phyloP scores from a whole-genome alignment of 2,329 filamentous ascomycete species.

The Hawksworthiomyces lignivorus region DNA sequence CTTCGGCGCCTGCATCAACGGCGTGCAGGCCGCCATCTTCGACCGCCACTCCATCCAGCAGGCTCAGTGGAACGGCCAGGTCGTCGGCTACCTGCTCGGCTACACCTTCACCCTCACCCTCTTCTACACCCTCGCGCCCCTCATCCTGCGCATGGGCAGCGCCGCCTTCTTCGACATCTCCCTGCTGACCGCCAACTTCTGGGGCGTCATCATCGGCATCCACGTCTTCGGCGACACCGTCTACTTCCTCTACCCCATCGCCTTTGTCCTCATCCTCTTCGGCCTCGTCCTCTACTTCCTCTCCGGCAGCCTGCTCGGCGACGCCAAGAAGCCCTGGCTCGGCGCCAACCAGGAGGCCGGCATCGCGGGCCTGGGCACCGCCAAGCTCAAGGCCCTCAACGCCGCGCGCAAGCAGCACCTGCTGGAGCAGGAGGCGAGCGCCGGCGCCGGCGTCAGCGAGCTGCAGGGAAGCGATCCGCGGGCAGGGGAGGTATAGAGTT shows the following conservation, averaged over 20 bases:
- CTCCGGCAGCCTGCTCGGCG: slow-evolving; percentile 71
- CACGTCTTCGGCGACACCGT: slow-evolving; percentile 73
- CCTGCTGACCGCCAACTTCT: slow-evolving; percentile 90
- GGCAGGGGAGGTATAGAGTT: too few species aligned
- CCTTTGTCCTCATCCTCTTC: slow-evolving; percentile 84
- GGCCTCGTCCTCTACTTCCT: slow-evolving; percentile 85
- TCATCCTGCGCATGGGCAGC: slow-evolving; percentile 81
- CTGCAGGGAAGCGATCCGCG: too few species aligned
- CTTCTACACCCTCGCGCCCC: slow-evolving; percentile 82
- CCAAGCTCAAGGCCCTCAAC: slow-evolving; percentile 66
- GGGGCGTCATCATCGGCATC: slow-evolving; percentile 89
- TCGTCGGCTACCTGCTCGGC: slow-evolving; percentile 78
- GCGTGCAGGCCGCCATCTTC: slow-evolving; percentile 83
- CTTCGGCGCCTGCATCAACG: slow-evolving; percentile 86
- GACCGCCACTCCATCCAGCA: slow-evolving; percentile 65
- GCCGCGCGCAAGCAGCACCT: slow-evolving; percentile 38
- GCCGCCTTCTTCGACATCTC: slow-evolving; percentile 97
- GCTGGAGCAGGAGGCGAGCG: slow-evolving; percentile 12
- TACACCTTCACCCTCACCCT: slow-evolving; percentile 76
- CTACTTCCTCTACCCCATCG: slow-evolving; percentile 90
- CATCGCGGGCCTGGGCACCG: slow-evolving; percentile 73
- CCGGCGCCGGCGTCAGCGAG: too few species aligned
- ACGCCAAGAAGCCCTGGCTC: slow-evolving; percentile 92
- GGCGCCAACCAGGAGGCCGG: slow-evolving; percentile 78
- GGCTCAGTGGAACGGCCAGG: slow-evolving; percentile 56